These are phyloP conservation scores for Reutealis trisperma DNA, from an alignment of 345 rosid genomes.

Conservation along the genomic window DNA sequence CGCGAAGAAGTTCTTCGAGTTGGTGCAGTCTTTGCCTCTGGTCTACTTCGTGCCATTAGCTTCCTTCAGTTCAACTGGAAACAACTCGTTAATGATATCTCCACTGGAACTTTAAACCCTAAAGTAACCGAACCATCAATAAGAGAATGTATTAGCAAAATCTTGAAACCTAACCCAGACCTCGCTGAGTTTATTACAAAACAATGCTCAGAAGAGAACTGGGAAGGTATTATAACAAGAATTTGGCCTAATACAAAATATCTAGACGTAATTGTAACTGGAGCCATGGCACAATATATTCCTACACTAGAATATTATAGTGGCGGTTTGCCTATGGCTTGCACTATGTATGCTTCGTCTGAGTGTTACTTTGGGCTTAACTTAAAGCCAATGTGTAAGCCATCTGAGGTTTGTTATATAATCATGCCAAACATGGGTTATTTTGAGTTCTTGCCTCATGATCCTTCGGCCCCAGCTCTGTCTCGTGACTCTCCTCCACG, in stretches of 20 bases:
- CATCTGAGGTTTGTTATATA: conserved; percentile 83
- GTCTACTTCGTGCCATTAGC: conserved; percentile 81
- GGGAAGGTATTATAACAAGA: conserved; percentile 74
- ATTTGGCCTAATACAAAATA: conserved; percentile 94
- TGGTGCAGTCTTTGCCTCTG: conserved; percentile 92
- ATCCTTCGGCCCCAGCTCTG: conserved; percentile 29
- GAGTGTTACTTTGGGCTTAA: conserved; percentile 94
- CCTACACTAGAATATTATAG: conserved; percentile 92
- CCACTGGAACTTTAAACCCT: conserved; percentile 52
- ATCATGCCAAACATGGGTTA: conserved; percentile 98
- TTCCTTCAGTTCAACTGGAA: conserved; percentile 87
- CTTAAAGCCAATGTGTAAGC: conserved; percentile 80
- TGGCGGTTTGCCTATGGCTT: conserved; percentile 75
- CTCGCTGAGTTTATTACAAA: conserved; percentile 53
- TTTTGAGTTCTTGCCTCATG: conserved; percentile 83
- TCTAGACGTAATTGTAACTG: conserved; percentile 89
- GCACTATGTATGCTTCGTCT: conserved; percentile 97
- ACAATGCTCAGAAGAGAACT: conserved; percentile 55
- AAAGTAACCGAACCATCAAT: conserved; percentile 56
- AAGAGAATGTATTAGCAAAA: conserved; percentile 39
- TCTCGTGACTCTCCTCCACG: conserved; percentile 38
- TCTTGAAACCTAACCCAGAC: conserved; percentile 55
- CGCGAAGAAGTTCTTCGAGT: conserved; percentile 79
- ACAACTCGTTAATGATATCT: conserved; percentile 59
- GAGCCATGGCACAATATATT: conserved; percentile 97